These are phyloP conservation scores for Daldinia grandis DNA, from an alignment of 495 filamentous ascomycete species.

Conservation along the genomic window DNA sequence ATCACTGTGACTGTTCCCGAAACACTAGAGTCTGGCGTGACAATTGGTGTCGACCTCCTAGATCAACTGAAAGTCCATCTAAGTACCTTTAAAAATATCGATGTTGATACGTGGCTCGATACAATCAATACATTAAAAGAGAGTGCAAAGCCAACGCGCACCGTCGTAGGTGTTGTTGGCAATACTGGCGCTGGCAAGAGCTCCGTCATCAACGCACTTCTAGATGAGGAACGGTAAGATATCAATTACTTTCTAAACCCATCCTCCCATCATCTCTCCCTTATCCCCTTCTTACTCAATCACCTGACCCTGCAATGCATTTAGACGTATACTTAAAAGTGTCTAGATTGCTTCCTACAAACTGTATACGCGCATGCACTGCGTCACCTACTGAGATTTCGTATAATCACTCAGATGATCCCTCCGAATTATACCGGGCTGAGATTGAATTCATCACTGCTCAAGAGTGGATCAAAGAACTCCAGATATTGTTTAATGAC, in stretches of 20 bases:
- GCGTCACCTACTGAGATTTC: conserved; percentile 72
- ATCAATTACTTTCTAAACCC: not conserved
- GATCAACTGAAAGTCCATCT: conserved; percentile 30
- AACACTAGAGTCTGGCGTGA: conserved; percentile 46
- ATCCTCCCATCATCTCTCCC: not conserved
- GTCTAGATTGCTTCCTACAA: conserved; percentile 47
- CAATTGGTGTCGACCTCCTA: conserved; percentile 39
- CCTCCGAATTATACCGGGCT: conserved; percentile 61
- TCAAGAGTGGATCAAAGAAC: conserved; percentile 66
- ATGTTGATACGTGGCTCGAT: conserved; percentile 51
- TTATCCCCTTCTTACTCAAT: not conserved
- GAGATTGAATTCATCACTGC: conserved; percentile 68
- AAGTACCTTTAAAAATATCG: conserved; percentile 1
- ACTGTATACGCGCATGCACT: conserved; percentile 66
- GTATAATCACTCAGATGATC: conserved; percentile 62
- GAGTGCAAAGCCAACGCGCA: conserved; percentile 44
- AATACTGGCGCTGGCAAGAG: conserved; percentile 68
- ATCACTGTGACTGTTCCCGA: conserved; percentile 16
- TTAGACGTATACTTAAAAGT: conserved; percentile 6
- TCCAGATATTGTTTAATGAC: conserved; percentile 61
- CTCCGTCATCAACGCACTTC: conserved; percentile 66
- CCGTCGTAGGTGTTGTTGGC: conserved; percentile 66
- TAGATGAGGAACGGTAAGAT: conserved; percentile 60
- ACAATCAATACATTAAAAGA: conserved; percentile 49
- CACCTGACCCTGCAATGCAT: not conserved